A percentile compares a stretch with the other conserved stretches of the same genome.
phyloP scores from a whole-genome alignment of 768 basidiomycete genomes.

The Mycena leptocephala region DNA sequence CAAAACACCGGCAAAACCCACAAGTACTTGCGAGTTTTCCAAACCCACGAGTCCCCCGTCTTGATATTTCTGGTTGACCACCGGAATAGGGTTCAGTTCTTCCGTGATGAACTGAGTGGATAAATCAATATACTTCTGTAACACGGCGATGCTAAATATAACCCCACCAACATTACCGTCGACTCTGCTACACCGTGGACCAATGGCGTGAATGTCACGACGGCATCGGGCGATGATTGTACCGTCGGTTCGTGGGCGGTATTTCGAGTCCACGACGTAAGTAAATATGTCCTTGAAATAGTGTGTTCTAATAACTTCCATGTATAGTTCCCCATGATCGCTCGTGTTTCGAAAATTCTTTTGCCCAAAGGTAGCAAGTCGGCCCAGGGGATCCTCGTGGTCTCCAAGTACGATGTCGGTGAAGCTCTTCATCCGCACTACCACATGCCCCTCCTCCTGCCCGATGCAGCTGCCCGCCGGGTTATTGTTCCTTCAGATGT shows the following conservation, averaged over 20 bases:
- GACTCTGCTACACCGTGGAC: neutral
- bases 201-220: neutral
- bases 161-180: too few species aligned
- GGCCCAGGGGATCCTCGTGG: conserved; percentile 1
- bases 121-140: too few species aligned
- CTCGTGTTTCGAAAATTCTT: neutral
- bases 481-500: neutral
- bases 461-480: neutral
- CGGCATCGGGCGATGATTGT: neutral
- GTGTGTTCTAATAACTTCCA: neutral
- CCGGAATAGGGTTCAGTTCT: too few species aligned
- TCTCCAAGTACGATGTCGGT: conserved; percentile 1
- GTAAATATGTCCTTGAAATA: neutral
- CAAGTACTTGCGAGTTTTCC: too few species aligned
- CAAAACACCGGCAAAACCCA: too few species aligned
- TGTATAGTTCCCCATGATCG: conserved; percentile 1
- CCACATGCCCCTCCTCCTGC: conserved; percentile 5
- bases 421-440: conserved; percentile 14
- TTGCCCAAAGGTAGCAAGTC: neutral
- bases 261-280: conserved; percentile 5
- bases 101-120: too few species aligned
- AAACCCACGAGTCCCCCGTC: too few species aligned
- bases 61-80: too few species aligned
- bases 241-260: conserved; percentile 10
- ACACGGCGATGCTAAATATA: too few species aligned